Conservation (phyloP, 805 yeast species). For the Zygosaccharomyces rouxii region DNA sequence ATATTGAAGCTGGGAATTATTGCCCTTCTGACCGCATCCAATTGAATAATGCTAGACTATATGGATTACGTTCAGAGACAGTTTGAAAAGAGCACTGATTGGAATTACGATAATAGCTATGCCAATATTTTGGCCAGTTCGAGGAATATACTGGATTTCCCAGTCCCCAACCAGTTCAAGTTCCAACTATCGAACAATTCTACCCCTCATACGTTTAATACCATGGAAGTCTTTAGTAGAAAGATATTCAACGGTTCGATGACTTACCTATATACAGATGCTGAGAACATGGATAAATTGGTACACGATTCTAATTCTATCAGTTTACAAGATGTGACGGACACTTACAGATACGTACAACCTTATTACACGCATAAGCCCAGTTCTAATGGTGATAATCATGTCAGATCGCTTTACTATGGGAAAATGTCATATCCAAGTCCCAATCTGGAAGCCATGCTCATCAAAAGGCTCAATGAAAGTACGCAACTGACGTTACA, state of each 20-base stretch:
- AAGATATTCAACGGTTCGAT: constrained; percentile 73
- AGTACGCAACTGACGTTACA: constrained; percentile 64
- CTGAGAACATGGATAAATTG: constrained; percentile 50
- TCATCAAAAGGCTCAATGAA: constrained; percentile 56
- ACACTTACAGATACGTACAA: constrained; percentile 60
- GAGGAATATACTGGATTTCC: constrained; percentile 62
- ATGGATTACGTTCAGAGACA: constrained; percentile 82
- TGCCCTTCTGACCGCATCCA: no score
- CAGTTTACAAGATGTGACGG: constrained; percentile 60
- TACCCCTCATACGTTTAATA: constrained; percentile 64
- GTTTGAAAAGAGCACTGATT: constrained; percentile 63
- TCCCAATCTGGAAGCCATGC: constrained; percentile 81
- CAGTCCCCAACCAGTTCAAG: constrained; percentile 61
- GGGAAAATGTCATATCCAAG: constrained; percentile 90
- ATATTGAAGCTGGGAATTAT: not conserved
- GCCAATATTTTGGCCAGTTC: constrained; percentile 73
- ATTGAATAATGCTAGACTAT: constrained; percentile 59
- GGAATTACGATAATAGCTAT: constrained; percentile 78
- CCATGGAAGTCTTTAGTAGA: constrained; percentile 60
- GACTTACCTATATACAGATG: constrained; percentile 67
- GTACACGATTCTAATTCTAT: constrained; percentile 46
- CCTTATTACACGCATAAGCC: constrained; percentile 35
- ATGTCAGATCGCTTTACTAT: constrained; percentile 51
- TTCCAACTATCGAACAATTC: constrained; percentile 68
- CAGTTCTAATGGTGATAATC: constrained; percentile 1